These are phyloP conservation scores for Massarina eburnea DNA, from an alignment of 2,329 filamentous ascomycete genomes.

Conservation along the genomic window DNA sequence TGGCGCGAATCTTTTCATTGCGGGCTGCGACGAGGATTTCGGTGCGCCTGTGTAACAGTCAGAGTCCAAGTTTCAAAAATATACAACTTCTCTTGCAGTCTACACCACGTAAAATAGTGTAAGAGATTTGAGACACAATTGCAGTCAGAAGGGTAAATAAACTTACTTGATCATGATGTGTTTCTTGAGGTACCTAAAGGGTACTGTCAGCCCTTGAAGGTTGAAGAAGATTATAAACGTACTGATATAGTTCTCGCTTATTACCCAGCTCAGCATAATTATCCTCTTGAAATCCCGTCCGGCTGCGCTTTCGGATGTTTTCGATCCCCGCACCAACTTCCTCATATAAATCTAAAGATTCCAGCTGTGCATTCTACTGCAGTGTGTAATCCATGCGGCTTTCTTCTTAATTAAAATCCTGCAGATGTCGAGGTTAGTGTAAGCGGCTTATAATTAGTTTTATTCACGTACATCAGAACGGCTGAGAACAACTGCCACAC, in stretches of 20 bases:
- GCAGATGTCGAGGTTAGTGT: not conserved
- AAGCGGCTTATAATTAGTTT: too few relatives aligned
- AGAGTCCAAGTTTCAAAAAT: too few relatives aligned
- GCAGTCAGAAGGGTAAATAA: not conserved
- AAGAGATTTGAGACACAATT: too few relatives aligned
- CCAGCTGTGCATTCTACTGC: not conserved
- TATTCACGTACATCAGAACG: conserved; percentile 1
- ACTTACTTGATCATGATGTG: conserved; percentile 1
- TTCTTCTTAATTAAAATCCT: not conserved
- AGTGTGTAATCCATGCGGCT: not conserved
- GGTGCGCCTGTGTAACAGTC: not conserved
- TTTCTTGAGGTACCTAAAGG: not conserved
- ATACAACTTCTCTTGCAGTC: too few relatives aligned
- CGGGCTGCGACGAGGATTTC: not conserved
- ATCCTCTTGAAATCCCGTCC: too few relatives aligned
- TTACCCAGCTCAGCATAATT: not conserved
- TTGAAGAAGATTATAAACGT: too few relatives aligned
- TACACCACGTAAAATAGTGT: too few relatives aligned
- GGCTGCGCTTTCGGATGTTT: not conserved
- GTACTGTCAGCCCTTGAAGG: too few relatives aligned
- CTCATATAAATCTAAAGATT: not conserved
- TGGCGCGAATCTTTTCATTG: conserved; percentile 1
- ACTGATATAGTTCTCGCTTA: not conserved
- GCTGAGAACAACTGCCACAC: conserved; percentile 1
- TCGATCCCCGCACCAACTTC: not conserved